Evolutionary conservation across 129 eudicot species (phyloP), one percentile per base, ranked within the genome.

Genomic region (Tagetes patula): DNA sequence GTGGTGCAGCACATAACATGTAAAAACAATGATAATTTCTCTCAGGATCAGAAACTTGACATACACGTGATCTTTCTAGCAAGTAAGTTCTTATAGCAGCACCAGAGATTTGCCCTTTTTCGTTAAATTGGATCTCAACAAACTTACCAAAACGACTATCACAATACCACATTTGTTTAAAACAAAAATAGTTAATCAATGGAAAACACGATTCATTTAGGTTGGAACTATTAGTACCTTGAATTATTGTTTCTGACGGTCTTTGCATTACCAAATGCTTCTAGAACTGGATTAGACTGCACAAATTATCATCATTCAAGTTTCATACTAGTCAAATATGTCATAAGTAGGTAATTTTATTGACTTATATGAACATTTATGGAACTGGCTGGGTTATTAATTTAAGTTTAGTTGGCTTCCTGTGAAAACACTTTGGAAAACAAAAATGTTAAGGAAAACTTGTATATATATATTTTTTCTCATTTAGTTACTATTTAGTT

Each of bases 21-120:
- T 90, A 90, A 80, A 90, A 90, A 70, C 96, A 90, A 65, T 90
- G 96, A 74, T 90, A 90, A 75, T 90, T 90, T 83, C 96, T 90
- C 81, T 90, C 96, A 39, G 91, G 96, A 68, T 90, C 94, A 65
- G 96, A 90, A 45, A 87, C 84, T 80, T 90, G 96, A 43, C 89
- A 83, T 73, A 90, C 96, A 49, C 96, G 95, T 8, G 96, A 90
- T 50, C 95, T 73, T 84, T 90, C 96, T 65, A 90, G 83, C 75
- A 90, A 60, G 76, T 90, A 90, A 69, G 95, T 90, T 75, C 95
- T 78, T 65, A 90, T 90, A 37, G 96, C 96, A 80, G 96, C 96
- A 74, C 96, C 96, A 70, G 95, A 83, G 59, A 90, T 87, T 67
- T 73, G 84, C 52, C 95, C 95, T 30, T 72, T 39, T 58, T 80